phyloP scores from a whole-genome alignment of 352 stramenopile genomes.

The Pythium biforme region DNA sequence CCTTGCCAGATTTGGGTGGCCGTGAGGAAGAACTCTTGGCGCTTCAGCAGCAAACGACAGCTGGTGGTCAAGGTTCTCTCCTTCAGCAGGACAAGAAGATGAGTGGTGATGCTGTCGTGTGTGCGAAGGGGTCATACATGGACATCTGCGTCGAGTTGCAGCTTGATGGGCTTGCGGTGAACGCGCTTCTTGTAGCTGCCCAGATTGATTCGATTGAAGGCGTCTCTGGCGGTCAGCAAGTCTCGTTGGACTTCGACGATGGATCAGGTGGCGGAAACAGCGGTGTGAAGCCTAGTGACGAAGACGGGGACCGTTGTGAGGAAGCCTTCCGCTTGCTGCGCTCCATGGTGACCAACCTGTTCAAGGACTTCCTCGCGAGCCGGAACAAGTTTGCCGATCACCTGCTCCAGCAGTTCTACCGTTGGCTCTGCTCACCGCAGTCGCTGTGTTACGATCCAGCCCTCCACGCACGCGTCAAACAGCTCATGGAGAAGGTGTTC shows the following conservation, averaged over 20 bases:
- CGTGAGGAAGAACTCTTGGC: constrained; percentile 72
- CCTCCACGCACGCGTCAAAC: constrained; percentile 93
- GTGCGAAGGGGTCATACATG: constrained; percentile 90
- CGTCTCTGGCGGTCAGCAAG: constrained; percentile 40
- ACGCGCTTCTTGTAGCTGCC: constrained; percentile 67
- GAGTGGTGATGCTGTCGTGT: constrained; percentile 72
- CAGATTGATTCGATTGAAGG: constrained; percentile 79
- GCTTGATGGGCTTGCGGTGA: constrained; percentile 72
- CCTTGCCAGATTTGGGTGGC: constrained; percentile 89
- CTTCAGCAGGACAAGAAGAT: constrained; percentile 42
- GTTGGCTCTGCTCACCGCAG: constrained; percentile 91
- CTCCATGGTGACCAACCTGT: constrained; percentile 90
- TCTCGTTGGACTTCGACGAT: constrained; percentile 66
- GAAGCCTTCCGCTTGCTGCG: constrained; percentile 92
- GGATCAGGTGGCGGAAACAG: neutral
- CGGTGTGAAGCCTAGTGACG: constrained; percentile 16
- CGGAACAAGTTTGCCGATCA: constrained; percentile 94
- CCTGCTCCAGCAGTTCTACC: constrained; percentile 96
- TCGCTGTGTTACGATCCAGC: constrained; percentile 93
- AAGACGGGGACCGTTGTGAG: constrained; percentile 75
- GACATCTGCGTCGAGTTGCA: constrained; percentile 75
- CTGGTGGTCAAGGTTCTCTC: constrained; percentile 7
- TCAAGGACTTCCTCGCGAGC: constrained; percentile 91
- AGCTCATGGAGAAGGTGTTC: constrained; percentile 95
- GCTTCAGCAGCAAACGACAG: constrained; percentile 70